Conservation (phyloP, 345 rosid species). For the Citropsis articulata region DNA sequence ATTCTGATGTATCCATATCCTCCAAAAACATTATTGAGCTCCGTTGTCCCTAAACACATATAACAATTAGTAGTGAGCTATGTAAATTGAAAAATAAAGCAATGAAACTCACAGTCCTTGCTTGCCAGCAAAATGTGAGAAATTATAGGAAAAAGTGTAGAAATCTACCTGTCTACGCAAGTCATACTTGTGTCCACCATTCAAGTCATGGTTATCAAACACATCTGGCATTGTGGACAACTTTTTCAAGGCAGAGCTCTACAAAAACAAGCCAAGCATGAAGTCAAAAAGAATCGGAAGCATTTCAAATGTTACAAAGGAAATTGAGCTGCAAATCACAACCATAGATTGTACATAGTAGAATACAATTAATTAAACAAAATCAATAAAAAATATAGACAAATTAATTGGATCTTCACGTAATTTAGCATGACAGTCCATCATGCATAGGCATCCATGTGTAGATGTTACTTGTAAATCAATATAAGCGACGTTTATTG, state of each 20-base stretch:
- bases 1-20: constrained; percentile 88
- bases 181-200: constrained; percentile 36
- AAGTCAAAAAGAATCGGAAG: background rate
- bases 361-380: background rate
- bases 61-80: background rate
- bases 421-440: background rate
- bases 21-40: constrained; percentile 47
- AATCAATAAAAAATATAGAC: background rate
- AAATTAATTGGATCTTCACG: background rate
- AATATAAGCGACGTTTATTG: background rate
- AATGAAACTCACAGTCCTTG: background rate
- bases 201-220: constrained; percentile 22
- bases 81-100: background rate
- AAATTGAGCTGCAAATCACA: background rate
- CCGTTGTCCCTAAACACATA: constrained; percentile 44
- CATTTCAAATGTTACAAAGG: background rate
- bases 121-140: background rate
- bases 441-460: background rate
- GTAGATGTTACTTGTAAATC: background rate
- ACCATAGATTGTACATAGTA: background rate
- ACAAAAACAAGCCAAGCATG: constrained; percentile 5
- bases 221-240: constrained; percentile 23
- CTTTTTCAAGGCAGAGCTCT: constrained; percentile 44
- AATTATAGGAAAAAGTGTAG: background rate
- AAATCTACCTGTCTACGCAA: constrained; percentile 51